Percentiles rank a stretch among this genome's conserved stretches.
Conservation (phyloP, 2,329 filamentous ascomycete species). For the Beauveria brongniartii region DNA sequence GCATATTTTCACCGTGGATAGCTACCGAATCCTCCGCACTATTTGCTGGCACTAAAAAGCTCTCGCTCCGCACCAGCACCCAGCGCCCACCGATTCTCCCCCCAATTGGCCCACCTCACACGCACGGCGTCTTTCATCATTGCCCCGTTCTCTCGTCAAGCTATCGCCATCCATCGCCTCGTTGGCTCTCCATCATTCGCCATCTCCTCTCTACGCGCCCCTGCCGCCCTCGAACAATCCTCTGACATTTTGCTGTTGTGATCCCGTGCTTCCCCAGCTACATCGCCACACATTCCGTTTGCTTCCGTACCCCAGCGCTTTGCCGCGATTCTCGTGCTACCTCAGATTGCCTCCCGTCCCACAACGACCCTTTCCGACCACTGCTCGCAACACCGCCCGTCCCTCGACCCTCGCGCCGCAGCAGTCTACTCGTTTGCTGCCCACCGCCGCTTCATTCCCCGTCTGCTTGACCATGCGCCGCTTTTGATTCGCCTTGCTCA, state of each 20-base stretch:
- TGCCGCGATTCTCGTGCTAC: background rate
- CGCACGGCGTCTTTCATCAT: slow-evolving; percentile 1
- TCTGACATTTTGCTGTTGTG: background rate
- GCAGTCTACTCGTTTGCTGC: background rate
- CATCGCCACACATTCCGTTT: slow-evolving; percentile 1
- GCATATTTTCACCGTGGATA: background rate
- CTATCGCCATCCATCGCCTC: background rate
- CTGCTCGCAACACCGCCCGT: background rate
- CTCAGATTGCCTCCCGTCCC: slow-evolving; percentile 1
- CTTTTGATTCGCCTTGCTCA: background rate
- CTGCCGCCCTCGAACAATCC: background rate
- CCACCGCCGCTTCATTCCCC: background rate
- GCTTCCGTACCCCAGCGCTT: background rate
- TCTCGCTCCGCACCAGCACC: slow-evolving; percentile 6
- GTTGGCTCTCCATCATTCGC: background rate
- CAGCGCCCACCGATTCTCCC: slow-evolving; percentile 6
- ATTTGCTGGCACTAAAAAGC: background rate
- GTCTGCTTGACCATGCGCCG: slow-evolving; percentile 1
- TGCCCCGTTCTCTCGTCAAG: background rate
- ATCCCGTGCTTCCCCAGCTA: slow-evolving; percentile 5
- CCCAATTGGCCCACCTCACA: slow-evolving; percentile 8
- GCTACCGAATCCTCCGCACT: background rate
- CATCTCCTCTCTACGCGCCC: background rate
- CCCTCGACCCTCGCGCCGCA: background rate
- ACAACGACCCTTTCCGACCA: slow-evolving; percentile 3